Percentiles rank a stretch among this genome's conserved stretches.
Evolutionary conservation across 805 yeast species (phyloP).

Genomic region (Citeromyces matritensis): DNA sequence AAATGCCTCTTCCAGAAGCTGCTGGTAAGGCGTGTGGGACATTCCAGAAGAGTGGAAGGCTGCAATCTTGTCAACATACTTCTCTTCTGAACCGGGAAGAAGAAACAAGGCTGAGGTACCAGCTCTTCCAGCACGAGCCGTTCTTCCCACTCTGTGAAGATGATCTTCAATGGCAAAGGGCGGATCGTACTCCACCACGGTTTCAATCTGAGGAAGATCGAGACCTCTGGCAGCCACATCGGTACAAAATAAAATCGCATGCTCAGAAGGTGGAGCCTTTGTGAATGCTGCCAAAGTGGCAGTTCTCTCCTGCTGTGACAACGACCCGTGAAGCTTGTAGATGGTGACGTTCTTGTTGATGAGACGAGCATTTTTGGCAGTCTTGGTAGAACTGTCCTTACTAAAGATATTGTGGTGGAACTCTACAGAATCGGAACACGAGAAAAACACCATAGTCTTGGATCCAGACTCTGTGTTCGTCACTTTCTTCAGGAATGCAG

Average conservation of each 20-base stretch:
- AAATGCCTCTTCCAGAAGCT: conserved; percentile 14
- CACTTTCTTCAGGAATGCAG: conserved; percentile 44
- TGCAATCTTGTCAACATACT: conserved; percentile 50
- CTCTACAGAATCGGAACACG: conserved; percentile 95
- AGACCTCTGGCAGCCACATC: conserved; percentile 97
- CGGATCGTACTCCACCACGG: conserved; percentile 88
- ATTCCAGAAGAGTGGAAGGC: conserved; percentile 41
- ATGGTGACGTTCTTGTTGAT: conserved; percentile 27
- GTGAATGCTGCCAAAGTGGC: conserved; percentile 56
- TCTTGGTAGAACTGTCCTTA: conserved; percentile 9
- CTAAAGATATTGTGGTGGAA: conserved; percentile 69
- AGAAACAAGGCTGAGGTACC: conserved; percentile 73
- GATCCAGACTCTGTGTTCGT: conserved; percentile 18
- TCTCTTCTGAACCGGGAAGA: conserved; percentile 84
- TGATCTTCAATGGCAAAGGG: conserved; percentile 92
- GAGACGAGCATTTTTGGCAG: conserved; percentile 29
- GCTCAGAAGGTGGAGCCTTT: conserved; percentile 23
- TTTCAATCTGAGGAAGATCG: conserved; percentile 76
- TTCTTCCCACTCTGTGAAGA: conserved; percentile 91
- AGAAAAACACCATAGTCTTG: conserved; percentile 71
- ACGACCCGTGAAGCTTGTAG: conserved; percentile 79
- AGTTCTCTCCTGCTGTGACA: conserved; percentile 73
- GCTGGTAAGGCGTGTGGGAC: conserved; percentile 30
- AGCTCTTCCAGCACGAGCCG: conserved; percentile 89
- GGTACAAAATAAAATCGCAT: conserved; percentile 74